phyloP scores from a whole-genome alignment of 805 yeast species.

The Cyberlindnera veronae region DNA sequence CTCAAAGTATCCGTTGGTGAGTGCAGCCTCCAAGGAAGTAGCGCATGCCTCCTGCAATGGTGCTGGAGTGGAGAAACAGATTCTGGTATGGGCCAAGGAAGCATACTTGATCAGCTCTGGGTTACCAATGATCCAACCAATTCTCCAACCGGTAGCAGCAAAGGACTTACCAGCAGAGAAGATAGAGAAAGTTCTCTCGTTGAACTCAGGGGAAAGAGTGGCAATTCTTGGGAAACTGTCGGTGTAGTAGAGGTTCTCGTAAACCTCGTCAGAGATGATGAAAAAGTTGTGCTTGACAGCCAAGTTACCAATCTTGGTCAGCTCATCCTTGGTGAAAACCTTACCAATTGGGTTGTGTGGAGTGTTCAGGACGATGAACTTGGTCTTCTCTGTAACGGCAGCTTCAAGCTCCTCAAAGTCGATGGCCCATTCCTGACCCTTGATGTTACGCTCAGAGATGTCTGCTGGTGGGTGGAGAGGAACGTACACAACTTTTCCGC shows the following conservation, averaged over 20 bases:
- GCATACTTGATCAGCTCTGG: conserved; percentile 78
- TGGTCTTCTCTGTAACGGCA: conserved; percentile 73
- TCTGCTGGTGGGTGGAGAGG: conserved; percentile 81
- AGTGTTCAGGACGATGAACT: conserved; percentile 81
- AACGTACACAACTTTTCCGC: conserved; percentile 87
- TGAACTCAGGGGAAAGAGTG: conserved; percentile 73
- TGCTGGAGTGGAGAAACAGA: conserved; percentile 86
- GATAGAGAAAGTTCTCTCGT: conserved; percentile 76
- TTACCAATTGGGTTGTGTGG: conserved; percentile 98
- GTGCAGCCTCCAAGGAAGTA: conserved; percentile 63
- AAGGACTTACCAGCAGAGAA: conserved; percentile 98
- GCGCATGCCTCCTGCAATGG: conserved; percentile 94
- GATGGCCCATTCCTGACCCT: conserved; percentile 84
- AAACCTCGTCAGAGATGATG: conserved; percentile 90
- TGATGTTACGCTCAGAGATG: conserved; percentile 55
- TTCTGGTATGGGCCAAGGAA: conserved; percentile 88
- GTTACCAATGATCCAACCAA: conserved; percentile 93
- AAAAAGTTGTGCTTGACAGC: conserved; percentile 83
- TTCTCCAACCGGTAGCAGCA: conserved; percentile 99
- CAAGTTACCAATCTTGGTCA: conserved; percentile 68
- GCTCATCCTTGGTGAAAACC: conserved; percentile 73
- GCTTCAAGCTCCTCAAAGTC: conserved; percentile 74
- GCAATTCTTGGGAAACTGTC: conserved; percentile 78
- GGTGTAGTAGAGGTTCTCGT: conserved; percentile 80
- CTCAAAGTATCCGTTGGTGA: conserved; percentile 61